phyloP scores from a whole-genome alignment of 164 flowering plant genomes.

The Piper betle region DNA sequence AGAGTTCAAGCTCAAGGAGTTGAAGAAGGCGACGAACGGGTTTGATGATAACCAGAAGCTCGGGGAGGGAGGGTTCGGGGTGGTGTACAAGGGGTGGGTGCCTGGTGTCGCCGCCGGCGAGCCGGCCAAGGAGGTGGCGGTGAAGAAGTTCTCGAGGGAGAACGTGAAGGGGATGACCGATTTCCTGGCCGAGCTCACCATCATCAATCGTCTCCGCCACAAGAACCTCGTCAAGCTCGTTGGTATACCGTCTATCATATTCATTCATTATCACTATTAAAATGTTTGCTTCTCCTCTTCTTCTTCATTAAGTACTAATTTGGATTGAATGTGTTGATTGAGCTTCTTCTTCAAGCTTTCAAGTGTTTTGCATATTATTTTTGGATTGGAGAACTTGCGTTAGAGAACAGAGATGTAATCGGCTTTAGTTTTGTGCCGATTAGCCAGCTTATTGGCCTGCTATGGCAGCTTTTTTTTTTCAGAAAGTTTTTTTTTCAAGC shows the following conservation, averaged over 20 bases:
- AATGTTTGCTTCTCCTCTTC: not conserved
- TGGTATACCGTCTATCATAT: conserved; percentile 18
- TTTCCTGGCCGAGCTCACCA: conserved; percentile 66
- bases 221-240: conserved; percentile 54
- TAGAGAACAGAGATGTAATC: too few relatives aligned
- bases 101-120: too few relatives aligned
- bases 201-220: conserved; percentile 61
- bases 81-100: conserved; percentile 47
- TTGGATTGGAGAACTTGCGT: too few relatives aligned
- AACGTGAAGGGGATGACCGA: conserved; percentile 45
- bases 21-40: conserved; percentile 52
- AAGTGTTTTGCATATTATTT: too few relatives aligned
- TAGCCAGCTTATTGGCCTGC: too few relatives aligned
- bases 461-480: too few relatives aligned
- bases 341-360: not conserved
- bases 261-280: not conserved
- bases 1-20: conserved; percentile 39
- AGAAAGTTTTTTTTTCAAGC: too few relatives aligned
- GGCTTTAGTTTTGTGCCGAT: too few relatives aligned
- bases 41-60: conserved; percentile 39
- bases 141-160: conserved; percentile 58
- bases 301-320: not conserved
- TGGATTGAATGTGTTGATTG: not conserved
- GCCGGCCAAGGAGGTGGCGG: conserved; percentile 42
- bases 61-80: conserved; percentile 72